Percentiles rank a stretch among this genome's conserved stretches.
These are phyloP conservation scores for Pythium pectinolyticum DNA, from an alignment of 352 stramenopile species.

Conservation along the genomic window DNA sequence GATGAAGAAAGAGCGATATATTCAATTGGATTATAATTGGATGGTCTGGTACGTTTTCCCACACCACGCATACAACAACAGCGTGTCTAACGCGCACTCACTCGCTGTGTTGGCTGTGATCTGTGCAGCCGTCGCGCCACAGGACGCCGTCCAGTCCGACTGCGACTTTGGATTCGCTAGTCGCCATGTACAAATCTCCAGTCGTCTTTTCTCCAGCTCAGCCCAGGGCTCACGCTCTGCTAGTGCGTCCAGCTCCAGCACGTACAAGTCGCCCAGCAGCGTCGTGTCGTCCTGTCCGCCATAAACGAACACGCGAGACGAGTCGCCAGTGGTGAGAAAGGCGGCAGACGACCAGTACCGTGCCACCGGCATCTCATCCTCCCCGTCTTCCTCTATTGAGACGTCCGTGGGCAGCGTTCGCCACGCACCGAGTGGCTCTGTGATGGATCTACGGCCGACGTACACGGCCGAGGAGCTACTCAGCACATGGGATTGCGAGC, in stretches of 20 bases:
- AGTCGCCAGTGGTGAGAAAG: conserved; percentile 34
- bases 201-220: conserved; percentile 21
- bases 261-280: conserved; percentile 61
- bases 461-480: conserved; percentile 32
- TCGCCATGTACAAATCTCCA: conserved; percentile 46
- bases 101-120: conserved; percentile 22
- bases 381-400: conserved; percentile 6
- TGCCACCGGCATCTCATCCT: conserved; percentile 11
- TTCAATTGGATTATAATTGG: conserved; percentile 28
- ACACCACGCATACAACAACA: conserved; percentile 62
- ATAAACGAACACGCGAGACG: conserved; percentile 44
- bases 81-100: conserved; percentile 42
- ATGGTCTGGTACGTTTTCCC: conserved; percentile 52
- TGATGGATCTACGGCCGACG: conserved; percentile 40
- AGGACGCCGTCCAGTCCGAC: conserved; percentile 43
- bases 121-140: conserved; percentile 30
- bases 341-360: conserved; percentile 50
- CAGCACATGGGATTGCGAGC: conserved; percentile 26
- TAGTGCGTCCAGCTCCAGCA: conserved; percentile 42
- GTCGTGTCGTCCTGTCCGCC: conserved; percentile 71
- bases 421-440: conserved; percentile 48
- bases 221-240: conserved; percentile 32
- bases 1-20: not conserved
- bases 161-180: conserved; percentile 40
- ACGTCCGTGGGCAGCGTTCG: conserved; percentile 13